Evolutionary conservation across 2,329 filamentous ascomycete genomes (phyloP), one percentile per base, ranked within the genome.

Genomic region (Cercospora sojina): DNA sequence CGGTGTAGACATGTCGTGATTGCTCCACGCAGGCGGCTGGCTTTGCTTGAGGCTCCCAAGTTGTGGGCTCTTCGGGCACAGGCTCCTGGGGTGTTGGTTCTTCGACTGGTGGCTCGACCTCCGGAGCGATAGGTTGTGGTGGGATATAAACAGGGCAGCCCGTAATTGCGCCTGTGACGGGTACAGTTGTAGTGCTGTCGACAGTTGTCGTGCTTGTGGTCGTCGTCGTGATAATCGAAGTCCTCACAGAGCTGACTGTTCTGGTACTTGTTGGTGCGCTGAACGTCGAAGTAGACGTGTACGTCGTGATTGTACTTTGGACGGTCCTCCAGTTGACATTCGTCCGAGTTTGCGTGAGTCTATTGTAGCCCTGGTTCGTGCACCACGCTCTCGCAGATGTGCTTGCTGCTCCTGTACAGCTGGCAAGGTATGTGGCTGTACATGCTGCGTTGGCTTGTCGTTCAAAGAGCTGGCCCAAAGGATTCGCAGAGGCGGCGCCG

Each of bases 1-100:
- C 58, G 58, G 58, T 35, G 49, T 60, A 60, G 9, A 60, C 38
- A 31, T 60, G 25, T 20, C 58, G 58, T 60, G 58, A 60, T 31
- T 27, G 12, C 23, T 60, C 58, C 58, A 47, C 38, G 41, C 58
- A 60, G 4, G 20, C 35, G 13, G 20, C 32, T 43, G 58, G 58
- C 38, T 43, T 60, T 27, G 23, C 20, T 5, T 25, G 9, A 23
- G 57, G 57, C 32, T 43, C 32, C 57, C 57, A 59, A 5, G 18
- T 10, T 16, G 57, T 47, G n/a, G 29, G 32, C 32, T 31, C 8
- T 20, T 31, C 27, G 20, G 31, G 16, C 23, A 23, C 20, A 16
- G 55, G 18, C 6, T 59, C 32, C 25, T 23, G 16, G 3, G 32
- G 27, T 18, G 56, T 38, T 38, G 56, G 31, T 16, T 23, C 32